These are phyloP conservation scores for Fusarium sp. DNA, from an alignment of 2,329 filamentous ascomycete genomes.

Conservation along the genomic window DNA sequence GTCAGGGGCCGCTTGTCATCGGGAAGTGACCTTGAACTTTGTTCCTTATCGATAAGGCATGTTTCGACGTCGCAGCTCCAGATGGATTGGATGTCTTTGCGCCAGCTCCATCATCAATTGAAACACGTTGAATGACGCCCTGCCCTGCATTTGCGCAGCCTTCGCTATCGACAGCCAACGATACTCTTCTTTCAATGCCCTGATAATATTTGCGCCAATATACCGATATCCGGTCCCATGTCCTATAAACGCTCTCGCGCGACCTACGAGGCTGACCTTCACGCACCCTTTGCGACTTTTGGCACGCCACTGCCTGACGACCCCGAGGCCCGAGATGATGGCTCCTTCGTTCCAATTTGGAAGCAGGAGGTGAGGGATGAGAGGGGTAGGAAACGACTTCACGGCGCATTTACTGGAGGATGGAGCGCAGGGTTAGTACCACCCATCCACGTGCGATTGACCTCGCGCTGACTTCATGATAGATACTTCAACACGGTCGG, in stretches of 20 bases:
- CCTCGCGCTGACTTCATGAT: constrained; percentile 22
- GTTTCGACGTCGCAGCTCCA: constrained; percentile 32
- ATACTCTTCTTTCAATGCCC: constrained; percentile 21
- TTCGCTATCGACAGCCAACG: constrained; percentile 1
- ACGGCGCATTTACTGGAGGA: constrained; percentile 96
- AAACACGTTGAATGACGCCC: constrained; percentile 1
- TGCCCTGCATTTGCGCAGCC: background rate
- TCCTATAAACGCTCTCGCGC: constrained; percentile 83
- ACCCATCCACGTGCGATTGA: background rate
- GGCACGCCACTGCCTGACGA: constrained; percentile 90
- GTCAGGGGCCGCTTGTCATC: constrained; percentile 7
- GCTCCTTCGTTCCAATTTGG: constrained; percentile 94
- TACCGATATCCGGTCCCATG: constrained; percentile 62
- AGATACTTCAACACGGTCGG: constrained; percentile 99
- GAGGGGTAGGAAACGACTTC: constrained; percentile 86
- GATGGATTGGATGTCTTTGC: constrained; percentile 13
- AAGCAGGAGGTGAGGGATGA: constrained; percentile 98
- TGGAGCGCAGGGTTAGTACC: constrained; percentile 89
- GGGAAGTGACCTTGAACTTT: constrained; percentile 17
- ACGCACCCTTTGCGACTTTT: constrained; percentile 81
- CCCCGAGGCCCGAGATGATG: constrained; percentile 84
- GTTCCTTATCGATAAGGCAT: constrained; percentile 37
- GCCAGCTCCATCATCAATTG: constrained; percentile 14
- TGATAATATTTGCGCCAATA: constrained; percentile 14
- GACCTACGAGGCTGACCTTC: constrained; percentile 80